Conservation (phyloP, 2,329 filamentous ascomycete species). For the Ceratocystis lukuohia region DNA sequence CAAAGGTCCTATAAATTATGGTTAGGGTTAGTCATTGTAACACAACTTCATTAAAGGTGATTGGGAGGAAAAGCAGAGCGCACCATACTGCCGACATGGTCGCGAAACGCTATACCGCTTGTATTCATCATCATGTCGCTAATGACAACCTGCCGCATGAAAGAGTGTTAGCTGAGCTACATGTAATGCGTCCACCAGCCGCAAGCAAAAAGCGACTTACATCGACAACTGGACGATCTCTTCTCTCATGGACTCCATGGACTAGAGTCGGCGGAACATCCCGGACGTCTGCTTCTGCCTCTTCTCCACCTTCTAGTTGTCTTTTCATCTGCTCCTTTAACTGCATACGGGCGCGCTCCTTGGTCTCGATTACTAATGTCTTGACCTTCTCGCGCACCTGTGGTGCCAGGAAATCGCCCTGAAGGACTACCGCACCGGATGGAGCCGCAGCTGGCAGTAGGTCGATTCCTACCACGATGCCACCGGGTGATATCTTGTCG, state of each 20-base stretch:
- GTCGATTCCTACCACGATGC: constrained; percentile 81
- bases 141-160: constrained; percentile 53
- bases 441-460: constrained; percentile 87
- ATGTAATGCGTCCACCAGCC: neutral
- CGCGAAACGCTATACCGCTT: constrained; percentile 70
- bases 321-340: constrained; percentile 20
- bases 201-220: constrained; percentile 1
- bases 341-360: constrained; percentile 21
- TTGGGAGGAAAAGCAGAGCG: constrained; percentile 25
- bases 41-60: constrained; percentile 5
- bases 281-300: constrained; percentile 20
- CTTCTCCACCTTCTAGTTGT: constrained; percentile 20
- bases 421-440: constrained; percentile 80
- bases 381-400: constrained; percentile 63
- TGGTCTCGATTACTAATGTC: constrained; percentile 54
- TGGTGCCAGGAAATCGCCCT: constrained; percentile 78
- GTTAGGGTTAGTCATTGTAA: neutral
- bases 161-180: neutral
- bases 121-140: constrained; percentile 99
- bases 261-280: neutral
- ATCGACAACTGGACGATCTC: constrained; percentile 6
- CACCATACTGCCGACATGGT: constrained; percentile 93
- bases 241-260: neutral
- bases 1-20: constrained; percentile 61
- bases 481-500: constrained; percentile 60